Evolutionary conservation across 2,329 filamentous ascomycete genomes (phyloP).

Genomic region (Microdochium paspali): DNA sequence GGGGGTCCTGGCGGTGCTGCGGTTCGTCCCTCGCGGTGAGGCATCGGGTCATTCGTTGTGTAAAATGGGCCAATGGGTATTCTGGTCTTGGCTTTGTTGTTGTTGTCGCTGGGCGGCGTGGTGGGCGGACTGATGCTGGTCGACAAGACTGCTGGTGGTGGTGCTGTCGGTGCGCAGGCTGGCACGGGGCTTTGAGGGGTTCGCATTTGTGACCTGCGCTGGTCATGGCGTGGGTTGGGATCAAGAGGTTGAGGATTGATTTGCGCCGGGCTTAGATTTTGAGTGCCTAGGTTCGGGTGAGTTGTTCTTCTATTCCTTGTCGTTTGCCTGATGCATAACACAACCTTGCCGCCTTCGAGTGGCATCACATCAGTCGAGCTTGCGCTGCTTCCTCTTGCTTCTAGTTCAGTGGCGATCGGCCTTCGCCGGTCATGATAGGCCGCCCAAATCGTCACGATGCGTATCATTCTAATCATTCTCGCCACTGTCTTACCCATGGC

Average conservation of each 20-base stretch:
- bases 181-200: slow-evolving; percentile 32
- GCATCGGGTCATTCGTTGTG: slow-evolving; percentile 33
- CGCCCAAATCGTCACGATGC: slow-evolving; percentile 41
- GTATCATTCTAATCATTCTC: slow-evolving; percentile 35
- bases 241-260: slow-evolving; percentile 52
- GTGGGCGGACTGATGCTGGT: slow-evolving; percentile 46
- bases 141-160: slow-evolving; percentile 40
- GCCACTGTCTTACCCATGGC: slow-evolving; percentile 23
- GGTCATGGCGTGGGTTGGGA: slow-evolving; percentile 40
- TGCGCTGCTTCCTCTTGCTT: not conserved
- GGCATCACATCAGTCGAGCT: not conserved
- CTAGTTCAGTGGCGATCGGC: not conserved
- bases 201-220: slow-evolving; percentile 31
- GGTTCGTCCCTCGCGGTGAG: slow-evolving; percentile 46
- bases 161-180: slow-evolving; percentile 38
- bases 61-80: slow-evolving; percentile 56
- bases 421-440: slow-evolving; percentile 14
- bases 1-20: slow-evolving; percentile 34
- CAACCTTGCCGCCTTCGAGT: not conserved
- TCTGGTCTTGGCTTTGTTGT: slow-evolving; percentile 33
- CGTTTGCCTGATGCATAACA: not conserved
- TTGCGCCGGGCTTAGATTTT: slow-evolving; percentile 58
- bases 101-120: slow-evolving; percentile 35
- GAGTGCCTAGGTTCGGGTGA: slow-evolving; percentile 33
- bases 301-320: not conserved